phyloP scores from a whole-genome alignment of 2,329 filamentous ascomycete genomes.

The Cladophialophora exuberans region DNA sequence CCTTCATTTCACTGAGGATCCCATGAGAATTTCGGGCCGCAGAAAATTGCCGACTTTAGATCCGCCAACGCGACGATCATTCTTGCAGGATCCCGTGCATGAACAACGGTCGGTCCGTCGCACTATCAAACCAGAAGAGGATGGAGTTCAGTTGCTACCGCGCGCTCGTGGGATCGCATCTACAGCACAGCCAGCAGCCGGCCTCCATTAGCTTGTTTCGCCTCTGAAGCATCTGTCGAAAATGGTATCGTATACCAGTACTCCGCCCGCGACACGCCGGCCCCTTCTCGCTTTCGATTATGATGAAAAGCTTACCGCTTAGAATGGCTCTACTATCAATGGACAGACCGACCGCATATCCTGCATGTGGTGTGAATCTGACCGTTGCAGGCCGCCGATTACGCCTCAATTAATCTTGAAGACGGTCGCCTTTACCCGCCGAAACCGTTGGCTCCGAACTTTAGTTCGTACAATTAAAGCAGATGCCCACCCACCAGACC shows the following conservation, averaged over 20 bases:
- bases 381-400: background rate
- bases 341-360: constrained; percentile 1
- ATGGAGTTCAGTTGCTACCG: background rate
- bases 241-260: background rate
- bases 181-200: constrained; percentile 2
- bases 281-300: constrained; percentile 14
- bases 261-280: constrained; percentile 6
- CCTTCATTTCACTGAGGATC: background rate
- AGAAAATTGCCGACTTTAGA: background rate
- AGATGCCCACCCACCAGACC: background rate
- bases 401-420: background rate
- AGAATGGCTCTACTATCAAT: constrained; percentile 5
- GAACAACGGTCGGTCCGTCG: background rate
- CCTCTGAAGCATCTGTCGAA: background rate
- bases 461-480: background rate
- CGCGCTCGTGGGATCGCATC: background rate
- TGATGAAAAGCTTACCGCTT: constrained; percentile 15
- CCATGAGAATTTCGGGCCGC: background rate
- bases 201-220: constrained; percentile 5
- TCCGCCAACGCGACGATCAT: background rate
- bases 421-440: background rate
- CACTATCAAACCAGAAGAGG: background rate
- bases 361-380: constrained; percentile 1
- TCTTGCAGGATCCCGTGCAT: background rate
- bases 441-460: background rate